phyloP scores from a whole-genome alignment of 306 rosid genomes.

The Ceratonia siliqua region DNA sequence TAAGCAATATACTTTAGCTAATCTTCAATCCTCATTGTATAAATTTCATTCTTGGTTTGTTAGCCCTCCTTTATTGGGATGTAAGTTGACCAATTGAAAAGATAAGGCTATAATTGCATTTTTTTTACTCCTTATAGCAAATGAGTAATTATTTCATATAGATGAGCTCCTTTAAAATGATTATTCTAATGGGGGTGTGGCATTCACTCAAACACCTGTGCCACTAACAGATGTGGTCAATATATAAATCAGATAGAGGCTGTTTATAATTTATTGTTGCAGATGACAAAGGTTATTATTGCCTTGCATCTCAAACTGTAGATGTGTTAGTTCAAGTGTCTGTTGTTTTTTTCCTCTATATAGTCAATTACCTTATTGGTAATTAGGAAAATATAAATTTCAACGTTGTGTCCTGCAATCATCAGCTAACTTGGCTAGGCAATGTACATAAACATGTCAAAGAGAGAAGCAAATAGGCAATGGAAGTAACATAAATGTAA shows the following conservation, averaged over 20 bases:
- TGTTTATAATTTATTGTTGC: slow-evolving; percentile 28
- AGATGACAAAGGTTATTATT: slow-evolving; percentile 38
- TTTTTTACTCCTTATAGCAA: slow-evolving; percentile 40
- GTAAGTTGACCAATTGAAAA: slow-evolving; percentile 24
- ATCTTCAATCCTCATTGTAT: slow-evolving; percentile 9
- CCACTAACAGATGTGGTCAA: slow-evolving; percentile 25
- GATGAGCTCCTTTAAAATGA: slow-evolving; percentile 33
- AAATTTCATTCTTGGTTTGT: slow-evolving; percentile 20
- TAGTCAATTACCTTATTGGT: not conserved
- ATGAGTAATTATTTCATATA: slow-evolving; percentile 31
- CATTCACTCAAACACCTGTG: slow-evolving; percentile 14
- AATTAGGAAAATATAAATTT: no score
- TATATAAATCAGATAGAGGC: slow-evolving; percentile 36
- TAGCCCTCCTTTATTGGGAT: not conserved
- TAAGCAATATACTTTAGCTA: slow-evolving; percentile 44
- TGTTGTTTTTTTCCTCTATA: not conserved
- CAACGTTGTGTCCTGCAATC: not conserved
- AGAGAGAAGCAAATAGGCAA: not conserved
- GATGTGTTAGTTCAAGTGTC: slow-evolving; percentile 16
- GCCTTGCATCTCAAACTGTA: slow-evolving; percentile 29
- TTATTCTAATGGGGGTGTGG: slow-evolving; percentile 27
- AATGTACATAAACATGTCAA: slow-evolving; percentile 5
- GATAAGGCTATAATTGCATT: slow-evolving; percentile 11
- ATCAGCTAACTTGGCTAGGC: slow-evolving; percentile 11
- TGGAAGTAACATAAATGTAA: not conserved